Evolutionary conservation across 23 red algal species (phyloP), one percentile per base, ranked within the genome.

Genomic region (Gracilaria vermiculophylla): DNA sequence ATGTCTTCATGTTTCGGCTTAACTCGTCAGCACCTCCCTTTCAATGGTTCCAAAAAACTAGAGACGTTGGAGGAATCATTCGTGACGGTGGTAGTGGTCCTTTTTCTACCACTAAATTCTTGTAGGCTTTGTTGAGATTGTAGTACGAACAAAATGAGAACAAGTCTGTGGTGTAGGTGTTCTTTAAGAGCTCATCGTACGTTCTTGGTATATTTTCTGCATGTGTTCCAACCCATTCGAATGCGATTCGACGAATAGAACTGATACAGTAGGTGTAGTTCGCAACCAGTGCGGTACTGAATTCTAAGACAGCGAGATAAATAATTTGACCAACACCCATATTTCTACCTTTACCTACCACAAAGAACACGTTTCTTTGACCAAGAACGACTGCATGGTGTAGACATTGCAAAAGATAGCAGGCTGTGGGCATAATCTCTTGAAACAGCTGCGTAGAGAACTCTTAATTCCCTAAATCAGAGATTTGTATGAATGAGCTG

Each of bases 131-230:
- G 41, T 61, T 69, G 4, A 83, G 47, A 50, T 47, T 70, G 23
- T 83, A 83, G 24, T 65, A 83, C 45, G 80, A 70, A 28, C 60
- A 58, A 53, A 70, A 83, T 28, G 80, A 83, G 28, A 51, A 8
- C 60, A 72, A 37, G 54, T 56, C 80, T 17, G 80, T 29, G 11
- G 41, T 34, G 31, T 83, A 43, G 19, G 39, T 31, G 19, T 5
- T 48, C 34, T 50, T 25, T 41, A 53, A 47, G 19, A 69, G 58
- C 13, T 62, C 34, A 69, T 83, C 61, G 35, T 50, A 69, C 57
- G 48, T 17, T 3, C 0, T 65, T 32, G 21, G 58, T 43, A 83
- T 83, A 17, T 33, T 43, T 24, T 16, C 33, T 14, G 60, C 36
- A 15, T 24, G 60, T 32, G 69, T 53, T 51, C 62, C 80, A 50